Evolutionary conservation across 495 filamentous ascomycete species (phyloP).

Genomic region (Aspergillus mulundensis): DNA sequence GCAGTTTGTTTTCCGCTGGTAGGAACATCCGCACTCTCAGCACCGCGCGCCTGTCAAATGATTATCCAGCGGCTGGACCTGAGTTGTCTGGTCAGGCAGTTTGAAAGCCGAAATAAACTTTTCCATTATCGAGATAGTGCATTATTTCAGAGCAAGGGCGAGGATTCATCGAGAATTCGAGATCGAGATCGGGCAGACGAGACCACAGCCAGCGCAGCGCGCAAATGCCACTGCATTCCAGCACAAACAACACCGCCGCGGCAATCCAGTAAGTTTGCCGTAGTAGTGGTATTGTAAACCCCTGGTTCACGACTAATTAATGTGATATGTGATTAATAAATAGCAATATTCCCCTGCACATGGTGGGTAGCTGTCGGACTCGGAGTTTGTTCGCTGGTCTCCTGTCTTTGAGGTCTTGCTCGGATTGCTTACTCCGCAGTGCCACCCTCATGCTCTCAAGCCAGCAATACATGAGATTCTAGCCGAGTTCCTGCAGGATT

Average conservation of each 20-base stretch:
- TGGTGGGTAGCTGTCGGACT: background rate
- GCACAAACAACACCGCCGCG: slow-evolving; percentile 19
- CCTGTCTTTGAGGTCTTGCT: background rate
- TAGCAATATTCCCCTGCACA: background rate
- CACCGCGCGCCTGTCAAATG: background rate
- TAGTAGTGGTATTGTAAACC: slow-evolving; percentile 16
- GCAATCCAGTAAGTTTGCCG: slow-evolving; percentile 6
- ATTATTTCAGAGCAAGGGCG: background rate
- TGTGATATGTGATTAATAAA: slow-evolving; percentile 3
- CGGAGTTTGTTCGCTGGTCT: background rate
- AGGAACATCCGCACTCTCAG: background rate
- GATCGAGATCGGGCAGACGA: background rate
- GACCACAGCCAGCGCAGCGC: background rate
- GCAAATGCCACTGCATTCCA: slow-evolving; percentile 24
- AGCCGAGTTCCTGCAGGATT: background rate
- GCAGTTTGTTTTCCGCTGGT: background rate
- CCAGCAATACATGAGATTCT: background rate
- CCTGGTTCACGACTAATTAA: background rate
- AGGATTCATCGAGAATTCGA: background rate
- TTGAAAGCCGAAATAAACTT: background rate
- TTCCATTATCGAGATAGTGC: background rate
- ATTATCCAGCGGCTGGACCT: background rate
- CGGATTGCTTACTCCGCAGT: background rate
- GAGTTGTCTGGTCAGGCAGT: background rate
- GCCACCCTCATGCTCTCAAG: background rate